Evolutionary conservation across 1,139 yeast genomes (phyloP), one percentile per base, ranked within the genome.

Genomic region (Arxiozyma telluris): DNA sequence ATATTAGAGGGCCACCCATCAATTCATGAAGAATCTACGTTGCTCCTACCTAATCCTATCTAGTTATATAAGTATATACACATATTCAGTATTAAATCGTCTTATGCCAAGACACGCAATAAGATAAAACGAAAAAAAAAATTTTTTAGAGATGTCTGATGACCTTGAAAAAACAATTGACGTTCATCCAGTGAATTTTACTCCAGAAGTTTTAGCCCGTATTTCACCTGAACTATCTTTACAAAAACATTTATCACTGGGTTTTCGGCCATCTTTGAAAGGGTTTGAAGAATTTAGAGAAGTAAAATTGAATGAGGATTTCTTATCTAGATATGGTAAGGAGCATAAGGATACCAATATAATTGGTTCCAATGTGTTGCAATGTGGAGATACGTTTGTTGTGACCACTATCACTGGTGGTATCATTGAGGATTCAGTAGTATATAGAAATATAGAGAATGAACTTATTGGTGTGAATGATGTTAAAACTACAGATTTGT

Each of bases 141-240:
- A 21, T 25, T 9, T 3, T 20, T 21, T 8, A 17, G 39, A 34
- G 17, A 46, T 46, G 49, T 15, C 42, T 22, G 21, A 38, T 5
- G 30, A 21, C 39, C 2, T 18, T 12, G 45, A 44, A 23, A 50
- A 51, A 9, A 51, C 42, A n/a, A 57, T 67, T 27, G 67, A 63
- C 18, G 47, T 67, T 15, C 62, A 59, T 23, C 69, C 69, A 27
- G 55, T 66, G 30, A 58, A 62, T 7, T 88, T 90, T 66, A 84
- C 94, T 4, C 93, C 96, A 1, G 87, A 83, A 44, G 89, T 90
- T 20, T 74, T 91, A 52, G 91, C 94, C 1, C 76, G 95, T 53
- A 78, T 91, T 46, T 90, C 94, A 9, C 97, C 98, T 0, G 96
- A 87, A 56, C 71, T 88, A 17, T 87, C 91, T 5, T 75, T 91